Evolutionary conservation across 345 rosid species (phyloP).

Genomic region (Brassica incana): DNA sequence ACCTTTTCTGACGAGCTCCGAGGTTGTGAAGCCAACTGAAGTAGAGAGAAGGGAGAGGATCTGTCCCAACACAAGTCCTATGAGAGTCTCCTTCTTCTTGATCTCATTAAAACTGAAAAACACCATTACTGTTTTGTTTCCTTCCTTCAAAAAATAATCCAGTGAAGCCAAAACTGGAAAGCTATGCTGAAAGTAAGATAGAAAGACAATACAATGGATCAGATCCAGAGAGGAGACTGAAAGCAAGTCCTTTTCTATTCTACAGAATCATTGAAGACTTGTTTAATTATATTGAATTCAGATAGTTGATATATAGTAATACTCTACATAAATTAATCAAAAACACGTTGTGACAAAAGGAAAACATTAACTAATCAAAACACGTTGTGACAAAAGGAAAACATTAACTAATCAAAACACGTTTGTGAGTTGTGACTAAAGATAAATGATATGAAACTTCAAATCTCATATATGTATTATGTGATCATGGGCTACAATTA

Average conservation of each 20-base stretch:
- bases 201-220: not conserved
- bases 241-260: not conserved
- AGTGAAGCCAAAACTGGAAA: not conserved
- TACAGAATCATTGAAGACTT: not conserved
- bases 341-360: not conserved
- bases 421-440: too few relatives aligned
- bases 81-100: not conserved
- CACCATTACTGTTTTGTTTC: not conserved
- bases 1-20: slow-evolving; percentile 72
- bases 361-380: too few relatives aligned
- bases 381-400: not conserved
- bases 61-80: not conserved
- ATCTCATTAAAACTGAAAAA: not conserved
- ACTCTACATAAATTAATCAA: not conserved
- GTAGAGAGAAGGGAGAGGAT: slow-evolving; percentile 28
- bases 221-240: not conserved
- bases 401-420: too few relatives aligned
- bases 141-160: not conserved
- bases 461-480: not conserved
- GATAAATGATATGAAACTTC: not conserved
- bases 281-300: not conserved
- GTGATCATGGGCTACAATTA: not conserved
- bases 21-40: slow-evolving; percentile 50
- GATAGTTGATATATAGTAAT: not conserved
- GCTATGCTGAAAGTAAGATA: not conserved